Base-by-base conservation (phyloP, 2,329 filamentous ascomycete species). In the Ophiognomonia clavigignenti-juglandacearum region DNA sequence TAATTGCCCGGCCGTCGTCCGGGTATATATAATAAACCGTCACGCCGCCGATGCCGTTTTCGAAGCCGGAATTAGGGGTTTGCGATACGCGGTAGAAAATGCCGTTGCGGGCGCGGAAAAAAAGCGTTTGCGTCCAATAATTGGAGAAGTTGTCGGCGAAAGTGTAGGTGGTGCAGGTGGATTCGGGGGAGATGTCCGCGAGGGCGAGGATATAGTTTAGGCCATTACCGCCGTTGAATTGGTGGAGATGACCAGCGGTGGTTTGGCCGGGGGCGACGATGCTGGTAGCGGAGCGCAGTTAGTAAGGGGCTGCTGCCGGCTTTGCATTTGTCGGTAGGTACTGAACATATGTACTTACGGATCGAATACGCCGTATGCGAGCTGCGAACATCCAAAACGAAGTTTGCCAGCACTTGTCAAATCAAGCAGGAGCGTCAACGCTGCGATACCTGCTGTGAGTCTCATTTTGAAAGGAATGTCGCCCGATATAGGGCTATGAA, bases 101-200 rank as follows among this genome's bases (percentile, higher is more conserved):
- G 45, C 68, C 68, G 60, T 72, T 71, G 59, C 59, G 63, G 45
- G 62, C 59, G 57, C 67, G 64, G 64, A 68, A 71, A 62, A 71
- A 71, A 63, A 72, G 64, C 56, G 70, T 66, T 47, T 68, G 66
- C 19, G 68, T 71, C 68, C 69, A 72, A 63, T 72, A 71, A 65
- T 72, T 72, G 60, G 66, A 70, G 56, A 64, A 62, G 57, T 72
- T 67, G 56, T 71, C 63, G 49, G 57, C 59, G 59, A 72, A 71
- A 32, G 58, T 68, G 61, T 68, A 72, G 19, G 67, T 69, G 8
- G 67, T 71, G 61, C 68, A 70, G 27, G 63, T 67, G 10, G 68
- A 71, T 41, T 53, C 48, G 37, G 54, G 29, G 11, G 64, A 54
- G 19, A 65, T 59, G 45, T 70, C 65, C 16, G 47, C 53, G 4